These are phyloP conservation scores for Calcarisporium arbuscula DNA, from an alignment of 2,329 filamentous ascomycete genomes.

Conservation along the genomic window DNA sequence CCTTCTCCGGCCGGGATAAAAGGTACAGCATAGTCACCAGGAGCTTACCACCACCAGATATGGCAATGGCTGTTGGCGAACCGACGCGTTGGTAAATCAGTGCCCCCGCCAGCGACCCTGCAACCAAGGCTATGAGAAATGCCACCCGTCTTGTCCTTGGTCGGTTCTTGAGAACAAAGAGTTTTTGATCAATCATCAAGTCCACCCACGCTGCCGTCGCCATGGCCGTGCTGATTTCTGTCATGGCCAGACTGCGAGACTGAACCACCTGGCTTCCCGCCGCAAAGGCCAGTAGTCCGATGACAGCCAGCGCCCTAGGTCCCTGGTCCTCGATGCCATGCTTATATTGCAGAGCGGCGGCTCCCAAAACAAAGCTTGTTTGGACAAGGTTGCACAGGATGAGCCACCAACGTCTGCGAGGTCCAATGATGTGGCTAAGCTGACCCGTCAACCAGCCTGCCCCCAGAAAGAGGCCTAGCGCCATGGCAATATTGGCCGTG, in stretches of 20 bases:
- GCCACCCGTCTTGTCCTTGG: constrained; percentile 41
- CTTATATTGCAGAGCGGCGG: constrained; percentile 41
- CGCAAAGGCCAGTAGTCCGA: constrained; percentile 48
- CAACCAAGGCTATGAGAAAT: constrained; percentile 41
- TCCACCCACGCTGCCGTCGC: constrained; percentile 59
- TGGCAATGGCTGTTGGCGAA: constrained; percentile 16
- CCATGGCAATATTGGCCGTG: constrained; percentile 47
- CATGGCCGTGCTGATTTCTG: constrained; percentile 60
- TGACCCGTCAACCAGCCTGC: constrained; percentile 52
- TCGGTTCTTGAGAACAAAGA: constrained; percentile 41
- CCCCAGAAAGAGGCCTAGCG: constrained; percentile 49
- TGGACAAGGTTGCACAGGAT: constrained; percentile 49
- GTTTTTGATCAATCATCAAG: constrained; percentile 46
- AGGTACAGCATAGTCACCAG: constrained; percentile 15
- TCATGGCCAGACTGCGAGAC: constrained; percentile 46
- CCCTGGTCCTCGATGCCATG: constrained; percentile 30
- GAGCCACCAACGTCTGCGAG: constrained; percentile 46
- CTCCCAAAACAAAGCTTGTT: constrained; percentile 45
- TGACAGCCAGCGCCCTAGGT: constrained; percentile 32
- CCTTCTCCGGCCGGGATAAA: constrained; percentile 13
- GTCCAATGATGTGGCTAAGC: constrained; percentile 45
- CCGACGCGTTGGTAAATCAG: constrained; percentile 29
- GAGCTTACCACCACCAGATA: constrained; percentile 19
- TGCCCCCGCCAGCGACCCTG: constrained; percentile 46
- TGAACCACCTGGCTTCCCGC: constrained; percentile 55